Evolutionary conservation across 495 filamentous ascomycete genomes (phyloP).

Genomic region (Neurospora sp.): DNA sequence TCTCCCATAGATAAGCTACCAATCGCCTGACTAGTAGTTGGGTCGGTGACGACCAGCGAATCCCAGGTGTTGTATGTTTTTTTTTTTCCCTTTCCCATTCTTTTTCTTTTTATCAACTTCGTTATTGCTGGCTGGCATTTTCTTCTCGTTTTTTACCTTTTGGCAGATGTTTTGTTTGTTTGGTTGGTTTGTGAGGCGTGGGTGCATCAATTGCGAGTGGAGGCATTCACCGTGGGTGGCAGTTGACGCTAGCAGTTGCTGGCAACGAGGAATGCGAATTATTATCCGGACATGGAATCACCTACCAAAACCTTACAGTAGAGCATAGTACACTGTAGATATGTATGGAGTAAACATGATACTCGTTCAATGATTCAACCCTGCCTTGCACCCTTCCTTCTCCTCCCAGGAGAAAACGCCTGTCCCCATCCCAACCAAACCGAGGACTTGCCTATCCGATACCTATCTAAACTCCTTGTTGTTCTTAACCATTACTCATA

Average conservation of each 20-base stretch:
- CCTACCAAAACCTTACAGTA: not conserved
- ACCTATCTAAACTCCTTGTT: not conserved
- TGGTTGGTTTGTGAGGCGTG: not conserved
- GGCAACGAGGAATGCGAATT: not conserved
- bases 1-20: conserved; percentile 29
- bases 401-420: not conserved
- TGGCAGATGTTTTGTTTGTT: not conserved
- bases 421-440: not conserved
- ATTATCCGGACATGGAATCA: not conserved
- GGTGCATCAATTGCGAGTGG: not conserved
- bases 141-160: not conserved
- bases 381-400: not conserved
- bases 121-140: not conserved
- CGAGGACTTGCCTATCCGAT: not conserved
- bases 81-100: not conserved
- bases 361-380: not conserved
- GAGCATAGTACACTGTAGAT: not conserved
- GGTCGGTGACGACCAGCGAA: conserved; percentile 36
- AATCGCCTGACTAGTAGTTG: conserved; percentile 31
- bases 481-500: not conserved
- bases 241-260: not conserved
- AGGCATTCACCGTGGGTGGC: not conserved
- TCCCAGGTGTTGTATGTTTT: conserved; percentile 19
- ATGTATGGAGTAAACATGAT: not conserved
- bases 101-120: not conserved